Base-by-base conservation (phyloP, 805 yeast genomes). In the Candida takata region DNA sequence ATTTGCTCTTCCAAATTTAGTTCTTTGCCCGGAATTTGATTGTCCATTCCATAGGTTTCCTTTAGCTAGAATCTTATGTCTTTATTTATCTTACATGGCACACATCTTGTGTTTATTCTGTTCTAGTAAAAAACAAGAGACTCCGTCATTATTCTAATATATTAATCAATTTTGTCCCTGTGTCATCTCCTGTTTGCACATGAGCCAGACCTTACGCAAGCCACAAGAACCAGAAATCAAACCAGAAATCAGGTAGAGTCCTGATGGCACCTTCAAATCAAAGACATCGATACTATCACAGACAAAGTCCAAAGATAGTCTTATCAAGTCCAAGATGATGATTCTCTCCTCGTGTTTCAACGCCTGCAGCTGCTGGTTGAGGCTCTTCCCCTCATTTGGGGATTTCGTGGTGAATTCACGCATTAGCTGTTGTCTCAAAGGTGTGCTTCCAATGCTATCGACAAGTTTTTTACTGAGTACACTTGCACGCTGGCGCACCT, bases 401-500 rank as follows among this genome's bases (percentile, higher is more conserved):
- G 51, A 39, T 35, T 43, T 52, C 13, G 37, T 35, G 20, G 48
- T 47, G 29, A 54, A 49, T 31, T 61, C 64, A 24, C 48, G 48
- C 37, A 61, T 35, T 12, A 60, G 44, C 31, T 57, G 59, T 24
- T 51, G 45, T 33, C 55, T 50, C 27, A 57, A 40, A 13, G 58
- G 55, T 6, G 61, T 47, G 32, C 36, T 41, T 5, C 45, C 45
- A 29, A 44, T 49, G 41, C 32, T 47, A 28, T 49, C 48, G 33
- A 49, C 41, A 26, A 69, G 50, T 38, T 62, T 72, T 39, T 58
- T 60, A 7, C 72, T 64, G 17, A 72, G 45, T 13, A 58, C 45
- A 21, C 63, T 65, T 1, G 82, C 79, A 37, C 70, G 65, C 44
- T 64, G 66, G 49, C 72, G 78, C 7, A 82, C 84, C 51, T 77